phyloP scores from a whole-genome alignment of 2,329 filamentous ascomycete species.

The Dissoconium aciculare region DNA sequence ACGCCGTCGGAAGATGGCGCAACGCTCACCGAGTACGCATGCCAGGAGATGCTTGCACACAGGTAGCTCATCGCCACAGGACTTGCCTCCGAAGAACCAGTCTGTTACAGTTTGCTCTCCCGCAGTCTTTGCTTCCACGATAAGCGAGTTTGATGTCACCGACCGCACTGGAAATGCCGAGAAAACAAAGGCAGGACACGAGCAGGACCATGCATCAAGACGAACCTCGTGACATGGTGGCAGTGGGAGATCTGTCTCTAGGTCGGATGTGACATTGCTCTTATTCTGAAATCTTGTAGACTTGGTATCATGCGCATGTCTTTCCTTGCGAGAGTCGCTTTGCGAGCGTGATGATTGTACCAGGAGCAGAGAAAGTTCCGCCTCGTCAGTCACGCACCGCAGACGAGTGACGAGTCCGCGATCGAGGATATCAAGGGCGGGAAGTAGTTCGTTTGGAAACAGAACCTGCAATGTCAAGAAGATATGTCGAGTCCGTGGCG shows the following conservation, averaged over 20 bases:
- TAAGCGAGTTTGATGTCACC: background rate
- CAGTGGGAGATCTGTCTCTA: background rate
- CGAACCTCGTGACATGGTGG: conserved; percentile 60
- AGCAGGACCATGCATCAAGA: conserved; percentile 70
- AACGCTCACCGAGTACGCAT: conserved; percentile 58
- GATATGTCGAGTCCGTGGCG: conserved; percentile 26
- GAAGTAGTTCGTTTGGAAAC: conserved; percentile 66
- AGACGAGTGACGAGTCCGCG: conserved; percentile 51
- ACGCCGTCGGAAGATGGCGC: conserved; percentile 43
- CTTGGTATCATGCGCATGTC: background rate
- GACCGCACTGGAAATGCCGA: conserved; percentile 42
- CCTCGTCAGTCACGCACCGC: no score
- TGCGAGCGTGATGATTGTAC: background rate
- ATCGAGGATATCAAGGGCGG: conserved; percentile 78
- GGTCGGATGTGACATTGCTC: background rate
- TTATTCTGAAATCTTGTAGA: background rate
- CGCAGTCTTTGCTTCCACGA: background rate
- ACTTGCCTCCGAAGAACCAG: conserved; percentile 36
- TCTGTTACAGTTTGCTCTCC: background rate
- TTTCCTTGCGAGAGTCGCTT: background rate
- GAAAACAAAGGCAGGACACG: conserved; percentile 71
- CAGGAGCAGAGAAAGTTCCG: background rate
- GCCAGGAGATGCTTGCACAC: conserved; percentile 85
- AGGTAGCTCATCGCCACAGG: conserved; percentile 29
- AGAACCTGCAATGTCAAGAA: conserved; percentile 74